Percentiles rank a stretch among this genome's conserved stretches.
These are phyloP conservation scores for Podaxis carcinomalis DNA, from an alignment of 768 basidiomycete genomes.

Conservation along the genomic window DNA sequence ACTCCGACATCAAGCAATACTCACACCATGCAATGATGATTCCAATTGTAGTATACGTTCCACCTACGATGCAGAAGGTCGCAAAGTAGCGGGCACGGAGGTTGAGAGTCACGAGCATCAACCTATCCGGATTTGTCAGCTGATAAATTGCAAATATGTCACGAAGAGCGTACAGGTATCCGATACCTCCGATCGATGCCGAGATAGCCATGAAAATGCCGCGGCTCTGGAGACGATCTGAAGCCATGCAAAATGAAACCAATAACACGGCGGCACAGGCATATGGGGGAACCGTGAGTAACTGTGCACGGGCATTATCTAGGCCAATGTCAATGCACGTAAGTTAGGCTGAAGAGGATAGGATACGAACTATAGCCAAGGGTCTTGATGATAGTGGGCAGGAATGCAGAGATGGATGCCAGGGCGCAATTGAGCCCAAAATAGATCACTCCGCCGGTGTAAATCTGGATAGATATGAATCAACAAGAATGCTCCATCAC, in stretches of 20 bases:
- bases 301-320: constrained; percentile 65
- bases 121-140: constrained; percentile 24
- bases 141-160: background rate
- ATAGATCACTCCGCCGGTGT: constrained; percentile 67
- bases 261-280: constrained; percentile 66
- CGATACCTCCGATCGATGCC: constrained; percentile 45
- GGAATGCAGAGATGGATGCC: constrained; percentile 77
- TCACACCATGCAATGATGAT: constrained; percentile 75
- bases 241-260: constrained; percentile 50
- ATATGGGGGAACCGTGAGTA: constrained; percentile 82
- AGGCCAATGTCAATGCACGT: constrained; percentile 9
- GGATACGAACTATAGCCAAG: constrained; percentile 61
- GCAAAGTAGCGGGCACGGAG: constrained; percentile 71
- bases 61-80: constrained; percentile 71
- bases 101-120: constrained; percentile 52
- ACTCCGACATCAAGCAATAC: constrained; percentile 19
- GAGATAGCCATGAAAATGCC: constrained; percentile 43
- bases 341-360: background rate
- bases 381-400: constrained; percentile 76
- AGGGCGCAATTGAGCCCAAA: constrained; percentile 75
- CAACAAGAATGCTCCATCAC: background rate
- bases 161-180: constrained; percentile 51
- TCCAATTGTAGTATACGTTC: constrained; percentile 75
- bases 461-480: constrained; percentile 36
- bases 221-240: constrained; percentile 65